Base-by-base conservation (phyloP, 2,329 filamentous ascomycete genomes). In the Beauveria sp. region DNA sequence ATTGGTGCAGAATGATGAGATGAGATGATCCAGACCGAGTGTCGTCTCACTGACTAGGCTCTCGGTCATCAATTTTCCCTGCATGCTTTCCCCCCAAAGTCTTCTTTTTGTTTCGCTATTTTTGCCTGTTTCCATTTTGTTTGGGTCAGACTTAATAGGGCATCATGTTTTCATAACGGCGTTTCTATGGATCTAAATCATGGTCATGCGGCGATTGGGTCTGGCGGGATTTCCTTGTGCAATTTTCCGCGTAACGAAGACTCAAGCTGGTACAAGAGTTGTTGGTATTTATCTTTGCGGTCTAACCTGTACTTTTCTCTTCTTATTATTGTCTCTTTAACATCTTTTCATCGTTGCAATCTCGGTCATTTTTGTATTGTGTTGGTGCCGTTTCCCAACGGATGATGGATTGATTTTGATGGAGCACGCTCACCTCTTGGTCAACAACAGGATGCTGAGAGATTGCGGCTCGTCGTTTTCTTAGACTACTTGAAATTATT, bases 1-100 rank as follows among this genome's bases (percentile, higher is more conserved):
- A 86, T 87, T 68, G 79, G 80, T 58, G 80, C 83, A 64, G 83
- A 86, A 52, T 86, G 56, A 58, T 58, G 34, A 43, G 75, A 71
- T 63, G 52, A 54, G 55, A 55, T 46, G 49, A 53, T 28, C 43
- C 57, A 52, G 57, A 38, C 49, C 49, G 40, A 43, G 49, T 16
- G 56, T 49, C 18, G 10, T 5, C 58, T 57, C 49, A 30, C 53
- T 56, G 22, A 43, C 43, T 60, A 42, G 53, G 46, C 60, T 34
- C 54, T 55, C 30, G 62, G 57, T 62, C 46, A 43, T 52, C 20
- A 26, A 60, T 45, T 38, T 38, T 54, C 55, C 42, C 57, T 40
- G 16, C 47, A 42, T 60, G 46, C 59, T 62, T 59, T 54, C 40
- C 42, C 50, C 45, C 30, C 43, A 14, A 12, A 38, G 10, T 38